Conservation (phyloP, 2,329 filamentous ascomycete species). For the Zelopaecilomyces penicillatus region DNA sequence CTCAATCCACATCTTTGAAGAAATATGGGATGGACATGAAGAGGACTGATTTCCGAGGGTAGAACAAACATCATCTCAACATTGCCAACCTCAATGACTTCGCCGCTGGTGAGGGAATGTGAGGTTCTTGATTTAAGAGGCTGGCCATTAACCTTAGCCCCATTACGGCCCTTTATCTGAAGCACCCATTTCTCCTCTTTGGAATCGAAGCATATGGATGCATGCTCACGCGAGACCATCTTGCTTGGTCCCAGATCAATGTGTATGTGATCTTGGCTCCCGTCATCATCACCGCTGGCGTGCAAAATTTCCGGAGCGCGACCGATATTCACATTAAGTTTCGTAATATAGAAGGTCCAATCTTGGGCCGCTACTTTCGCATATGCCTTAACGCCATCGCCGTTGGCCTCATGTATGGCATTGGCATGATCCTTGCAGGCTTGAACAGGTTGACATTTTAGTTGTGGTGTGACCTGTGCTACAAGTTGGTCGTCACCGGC, state of each 20-base stretch:
- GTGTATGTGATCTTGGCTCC: conserved; percentile 53
- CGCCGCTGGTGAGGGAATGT: conserved; percentile 67
- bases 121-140: conserved; percentile 59
- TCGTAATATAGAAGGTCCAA: conserved; percentile 78
- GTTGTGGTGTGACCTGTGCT: conserved; percentile 45
- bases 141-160: conserved; percentile 72
- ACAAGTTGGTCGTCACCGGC: conserved; percentile 49
- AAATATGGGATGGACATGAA: conserved; percentile 61
- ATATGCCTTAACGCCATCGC: conserved; percentile 61
- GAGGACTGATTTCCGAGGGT: conserved; percentile 60
- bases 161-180: conserved; percentile 83
- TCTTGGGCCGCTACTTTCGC: conserved; percentile 74
- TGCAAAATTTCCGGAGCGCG: conserved; percentile 49
- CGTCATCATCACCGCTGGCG: conserved; percentile 29
- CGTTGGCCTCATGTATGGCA: conserved; percentile 52
- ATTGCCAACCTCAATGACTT: conserved; percentile 84
- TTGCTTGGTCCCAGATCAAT: conserved; percentile 85
- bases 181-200: conserved; percentile 72
- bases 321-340: conserved; percentile 67
- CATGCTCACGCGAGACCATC: conserved; percentile 70
- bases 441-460: conserved; percentile 43
- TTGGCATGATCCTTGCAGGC: conserved; percentile 57
- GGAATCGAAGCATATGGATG: conserved; percentile 63
- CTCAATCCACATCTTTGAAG: conserved; percentile 57
- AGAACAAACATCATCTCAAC: conserved; percentile 99